phyloP scores from a whole-genome alignment of 306 rosid species.

The Abrus pulchellus region DNA sequence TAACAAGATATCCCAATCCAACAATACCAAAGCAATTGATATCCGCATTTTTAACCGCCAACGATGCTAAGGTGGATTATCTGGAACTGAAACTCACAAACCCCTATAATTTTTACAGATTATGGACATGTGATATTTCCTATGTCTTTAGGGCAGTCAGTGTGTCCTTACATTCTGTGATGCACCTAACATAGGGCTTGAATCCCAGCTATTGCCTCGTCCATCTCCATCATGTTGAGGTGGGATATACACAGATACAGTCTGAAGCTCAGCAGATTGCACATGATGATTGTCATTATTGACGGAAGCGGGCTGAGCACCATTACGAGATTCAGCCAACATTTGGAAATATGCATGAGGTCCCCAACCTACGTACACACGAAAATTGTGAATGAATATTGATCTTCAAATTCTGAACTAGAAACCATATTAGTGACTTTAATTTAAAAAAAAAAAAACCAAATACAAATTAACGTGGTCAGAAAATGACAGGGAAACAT shows the following conservation, averaged over 20 bases:
- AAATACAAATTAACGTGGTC: not conserved
- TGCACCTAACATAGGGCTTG: slow-evolving; percentile 65
- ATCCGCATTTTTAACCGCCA: slow-evolving; percentile 14
- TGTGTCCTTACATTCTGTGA: slow-evolving; percentile 60
- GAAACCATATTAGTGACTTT: not conserved
- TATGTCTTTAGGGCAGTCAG: slow-evolving; percentile 48
- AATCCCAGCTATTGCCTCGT: slow-evolving; percentile 52
- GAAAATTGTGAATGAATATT: not conserved
- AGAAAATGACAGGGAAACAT: slow-evolving; percentile 16
- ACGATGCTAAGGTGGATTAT: slow-evolving; percentile 14
- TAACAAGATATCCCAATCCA: slow-evolving; percentile 33
- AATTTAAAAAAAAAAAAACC: not conserved
- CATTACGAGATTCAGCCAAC: slow-evolving; percentile 67
- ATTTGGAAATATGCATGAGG: slow-evolving; percentile 86
- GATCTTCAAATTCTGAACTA: slow-evolving; percentile 19
- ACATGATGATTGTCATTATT: slow-evolving; percentile 45
- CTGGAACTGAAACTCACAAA: slow-evolving; percentile 45
- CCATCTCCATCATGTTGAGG: slow-evolving; percentile 47
- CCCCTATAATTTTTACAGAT: slow-evolving; percentile 50
- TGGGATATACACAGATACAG: slow-evolving; percentile 56
- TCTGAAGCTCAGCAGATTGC: slow-evolving; percentile 59
- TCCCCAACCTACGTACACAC: slow-evolving; percentile 76
- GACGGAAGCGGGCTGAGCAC: slow-evolving; percentile 42
- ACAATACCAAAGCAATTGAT: slow-evolving; percentile 36
- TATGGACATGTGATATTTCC: slow-evolving; percentile 57